phyloP scores from a whole-genome alignment of 1,139 yeast genomes.

The Suhomyces terraborum region DNA sequence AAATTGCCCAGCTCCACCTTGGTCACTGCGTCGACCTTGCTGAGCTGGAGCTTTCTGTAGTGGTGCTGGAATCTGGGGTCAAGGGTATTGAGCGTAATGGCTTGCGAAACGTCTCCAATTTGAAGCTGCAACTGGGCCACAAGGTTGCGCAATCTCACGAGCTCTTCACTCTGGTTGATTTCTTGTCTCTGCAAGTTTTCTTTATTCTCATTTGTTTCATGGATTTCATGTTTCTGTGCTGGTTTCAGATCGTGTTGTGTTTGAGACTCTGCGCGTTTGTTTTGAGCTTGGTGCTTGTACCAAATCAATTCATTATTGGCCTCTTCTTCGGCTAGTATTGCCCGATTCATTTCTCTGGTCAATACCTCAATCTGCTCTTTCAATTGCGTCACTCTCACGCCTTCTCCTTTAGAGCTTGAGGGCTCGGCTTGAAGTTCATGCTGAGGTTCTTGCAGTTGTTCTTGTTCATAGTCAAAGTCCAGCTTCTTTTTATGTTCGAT shows the following conservation, averaged over 20 bases:
- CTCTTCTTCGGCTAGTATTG: slow-evolving; percentile 11
- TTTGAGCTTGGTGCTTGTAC: slow-evolving; percentile 6
- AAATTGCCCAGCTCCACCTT: slow-evolving; percentile 31
- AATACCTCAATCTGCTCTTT: slow-evolving; percentile 14
- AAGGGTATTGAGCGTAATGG: slow-evolving; percentile 10
- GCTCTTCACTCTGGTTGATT: too few species aligned
- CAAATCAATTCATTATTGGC: slow-evolving; percentile 15
- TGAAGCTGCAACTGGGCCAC: slow-evolving; percentile 3
- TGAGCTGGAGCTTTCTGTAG: slow-evolving; percentile 31
- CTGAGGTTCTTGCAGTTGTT: background rate
- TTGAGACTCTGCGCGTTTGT: background rate
- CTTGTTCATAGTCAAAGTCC: background rate
- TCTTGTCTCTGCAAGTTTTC: too few species aligned
- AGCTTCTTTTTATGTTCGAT: background rate
- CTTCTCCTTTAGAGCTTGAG: too few species aligned
- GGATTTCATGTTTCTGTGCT: slow-evolving; percentile 5
- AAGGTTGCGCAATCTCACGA: slow-evolving; percentile 1
- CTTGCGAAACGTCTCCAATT: slow-evolving; percentile 14
- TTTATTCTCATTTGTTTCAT: too few species aligned
- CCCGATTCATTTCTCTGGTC: slow-evolving; percentile 14
- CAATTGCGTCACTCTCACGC: slow-evolving; percentile 7
- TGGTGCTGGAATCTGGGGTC: slow-evolving; percentile 25
- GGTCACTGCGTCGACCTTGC: slow-evolving; percentile 30
- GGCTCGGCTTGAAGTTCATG: background rate
- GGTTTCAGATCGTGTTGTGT: too few species aligned